A percentile compares a stretch with the other conserved stretches of the same genome.
Conservation (phyloP, 2,329 filamentous ascomycete species). For the Colletotrichum euphorbiae region DNA sequence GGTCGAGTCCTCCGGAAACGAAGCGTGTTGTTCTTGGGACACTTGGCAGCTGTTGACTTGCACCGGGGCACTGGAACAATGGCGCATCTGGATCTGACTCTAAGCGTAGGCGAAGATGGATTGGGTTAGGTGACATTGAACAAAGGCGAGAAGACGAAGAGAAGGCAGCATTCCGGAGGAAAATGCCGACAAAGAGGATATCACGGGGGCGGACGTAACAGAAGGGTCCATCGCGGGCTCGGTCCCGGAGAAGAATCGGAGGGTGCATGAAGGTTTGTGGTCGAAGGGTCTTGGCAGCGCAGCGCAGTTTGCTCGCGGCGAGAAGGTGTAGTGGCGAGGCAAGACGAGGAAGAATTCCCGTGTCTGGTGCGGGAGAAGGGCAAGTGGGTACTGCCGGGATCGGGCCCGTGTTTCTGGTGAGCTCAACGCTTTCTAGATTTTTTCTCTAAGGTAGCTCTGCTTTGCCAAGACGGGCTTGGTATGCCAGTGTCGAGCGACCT, state of each 20-base stretch:
- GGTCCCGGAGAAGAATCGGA: slow-evolving; percentile 30
- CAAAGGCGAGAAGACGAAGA: background rate
- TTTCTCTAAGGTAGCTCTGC: background rate
- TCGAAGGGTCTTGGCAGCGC: slow-evolving; percentile 21
- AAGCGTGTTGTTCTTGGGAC: background rate
- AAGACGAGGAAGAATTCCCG: slow-evolving; percentile 9
- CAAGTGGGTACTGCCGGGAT: background rate
- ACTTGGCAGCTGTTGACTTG: background rate
- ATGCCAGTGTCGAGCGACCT: background rate
- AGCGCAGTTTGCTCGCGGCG: background rate
- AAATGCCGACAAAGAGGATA: slow-evolving; percentile 1
- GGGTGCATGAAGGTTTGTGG: slow-evolving; percentile 16
- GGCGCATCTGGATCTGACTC: slow-evolving; percentile 11
- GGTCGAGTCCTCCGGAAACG: background rate
- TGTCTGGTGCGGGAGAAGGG: background rate
- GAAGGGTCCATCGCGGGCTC: slow-evolving; percentile 24
- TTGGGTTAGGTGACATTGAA: slow-evolving; percentile 15
- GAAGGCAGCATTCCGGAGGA: slow-evolving; percentile 1
- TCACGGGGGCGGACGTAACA: slow-evolving; percentile 2
- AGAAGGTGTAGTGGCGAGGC: slow-evolving; percentile 21
- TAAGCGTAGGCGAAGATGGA: background rate
- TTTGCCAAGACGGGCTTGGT: background rate
- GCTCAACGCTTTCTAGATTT: slow-evolving; percentile 15
- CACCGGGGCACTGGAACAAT: slow-evolving; percentile 8
- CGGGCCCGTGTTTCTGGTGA: slow-evolving; percentile 11